Conservation (phyloP, 768 basidiomycete species). For the Sarcodon sp. region DNA sequence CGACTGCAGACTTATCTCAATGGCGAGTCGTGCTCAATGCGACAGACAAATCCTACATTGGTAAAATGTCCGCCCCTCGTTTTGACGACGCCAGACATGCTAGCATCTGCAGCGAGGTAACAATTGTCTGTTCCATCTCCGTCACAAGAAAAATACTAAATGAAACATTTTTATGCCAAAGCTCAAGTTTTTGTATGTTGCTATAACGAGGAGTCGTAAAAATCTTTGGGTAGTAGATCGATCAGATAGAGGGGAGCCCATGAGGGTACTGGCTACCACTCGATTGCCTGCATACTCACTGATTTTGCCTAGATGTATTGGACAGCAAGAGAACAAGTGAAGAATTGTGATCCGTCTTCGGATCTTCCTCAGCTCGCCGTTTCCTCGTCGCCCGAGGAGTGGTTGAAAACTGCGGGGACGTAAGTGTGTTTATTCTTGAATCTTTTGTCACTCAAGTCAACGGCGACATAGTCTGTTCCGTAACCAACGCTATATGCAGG, state of each 20-base stretch:
- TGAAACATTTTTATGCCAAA: conserved; percentile 10
- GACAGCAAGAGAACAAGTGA: conserved; percentile 24
- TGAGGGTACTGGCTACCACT: conserved; percentile 26
- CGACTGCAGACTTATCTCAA: conserved; percentile 30
- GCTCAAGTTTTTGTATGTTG: conserved; percentile 63
- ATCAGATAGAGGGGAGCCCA: conserved; percentile 40
- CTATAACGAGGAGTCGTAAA: conserved; percentile 54
- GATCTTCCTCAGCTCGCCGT: conserved; percentile 34
- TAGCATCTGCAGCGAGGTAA: conserved; percentile 45
- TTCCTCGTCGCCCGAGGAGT: conserved; percentile 28
- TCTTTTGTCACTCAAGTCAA: conserved; percentile 1
- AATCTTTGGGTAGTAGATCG: conserved; percentile 61
- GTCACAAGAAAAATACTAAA: background rate
- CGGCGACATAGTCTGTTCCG: conserved; percentile 14
- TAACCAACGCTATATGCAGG: conserved; percentile 27
- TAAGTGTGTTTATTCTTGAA: background rate
- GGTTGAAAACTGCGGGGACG: conserved; percentile 8
- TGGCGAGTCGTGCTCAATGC: conserved; percentile 49
- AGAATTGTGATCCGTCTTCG: conserved; percentile 26
- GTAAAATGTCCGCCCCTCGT: conserved; percentile 21
- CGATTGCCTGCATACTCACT: background rate
- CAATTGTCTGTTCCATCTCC: conserved; percentile 1
- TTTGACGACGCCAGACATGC: conserved; percentile 40
- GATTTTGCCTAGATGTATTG: conserved; percentile 27
- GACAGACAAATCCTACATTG: conserved; percentile 12